Base-by-base conservation (phyloP, 164 flowering plant species). In the Taxillus chinensis region DNA sequence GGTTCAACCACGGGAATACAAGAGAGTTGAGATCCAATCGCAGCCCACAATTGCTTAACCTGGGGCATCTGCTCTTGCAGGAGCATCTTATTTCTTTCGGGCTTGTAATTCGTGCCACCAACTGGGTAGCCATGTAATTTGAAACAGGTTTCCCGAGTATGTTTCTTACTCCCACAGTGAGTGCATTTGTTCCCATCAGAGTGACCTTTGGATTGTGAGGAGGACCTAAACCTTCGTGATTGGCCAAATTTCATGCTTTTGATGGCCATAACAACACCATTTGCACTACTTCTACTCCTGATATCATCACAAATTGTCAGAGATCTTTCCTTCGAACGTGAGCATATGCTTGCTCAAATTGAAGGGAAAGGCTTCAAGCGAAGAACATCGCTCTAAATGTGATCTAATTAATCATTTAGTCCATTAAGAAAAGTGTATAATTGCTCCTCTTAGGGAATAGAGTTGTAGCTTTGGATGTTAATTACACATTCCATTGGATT, bases 21-120 rank as follows among this genome's bases (percentile, higher is more conserved):
- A 17, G 55, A 53, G 4, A 53, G 55, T 53, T 53, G 55, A 53
- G 55, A 17, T 55, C 12, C 58, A 55, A 27, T 5, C 6, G 61
- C 13, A n/a, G 45, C 8, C 27, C 46, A 41, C 48, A 9, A 9
- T 46, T 43, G 61, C 61, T 39, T 46, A 10, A 59, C 61, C 45
- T 5, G 2, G 5, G 46, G 41, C 27, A 7, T 59, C 61, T 59
- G 40, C 61, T n/a, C 17, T 59, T 59, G 0, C 17, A 59, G 39
- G 2, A 59, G 61, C 48, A 59, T 41, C 45, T 59, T 46, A 0
- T 59, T 59, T 41, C 61, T 59, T 55, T 39, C 48, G 48, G 45
- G 61, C 61, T 59, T 59, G 61, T 41, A 59, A 59, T 59, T 59
- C 48, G 2, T 59, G 61, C 55, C 55, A 53, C 55, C 55, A 53